These are phyloP conservation scores for Pythium aristosporum DNA, from an alignment of 352 stramenopile species.

Conservation along the genomic window DNA sequence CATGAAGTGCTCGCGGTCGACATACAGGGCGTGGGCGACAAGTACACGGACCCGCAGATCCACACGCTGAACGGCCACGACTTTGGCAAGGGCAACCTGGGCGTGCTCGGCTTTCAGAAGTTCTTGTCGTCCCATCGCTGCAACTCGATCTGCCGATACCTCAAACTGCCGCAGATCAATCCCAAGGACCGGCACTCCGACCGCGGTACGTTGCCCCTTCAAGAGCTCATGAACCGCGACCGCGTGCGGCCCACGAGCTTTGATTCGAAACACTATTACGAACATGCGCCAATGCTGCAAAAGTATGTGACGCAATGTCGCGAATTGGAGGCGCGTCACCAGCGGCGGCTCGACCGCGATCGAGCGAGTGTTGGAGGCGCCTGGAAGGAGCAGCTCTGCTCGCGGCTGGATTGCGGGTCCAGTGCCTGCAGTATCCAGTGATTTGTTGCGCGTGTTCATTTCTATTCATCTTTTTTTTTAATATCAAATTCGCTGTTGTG, in stretches of 20 bases:
- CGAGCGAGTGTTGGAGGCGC: neutral
- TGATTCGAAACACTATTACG: conserved; percentile 87
- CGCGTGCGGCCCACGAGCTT: conserved; percentile 68
- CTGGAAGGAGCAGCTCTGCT: conserved; percentile 20
- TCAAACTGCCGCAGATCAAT: conserved; percentile 81
- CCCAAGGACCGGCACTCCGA: conserved; percentile 77
- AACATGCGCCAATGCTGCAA: conserved; percentile 82
- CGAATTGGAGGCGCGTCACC: conserved; percentile 36
- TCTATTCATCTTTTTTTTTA: neutral
- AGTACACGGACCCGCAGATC: conserved; percentile 96
- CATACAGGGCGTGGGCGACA: conserved; percentile 94
- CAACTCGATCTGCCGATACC: conserved; percentile 87
- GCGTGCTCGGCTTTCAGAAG: conserved; percentile 81
- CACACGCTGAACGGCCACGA: conserved; percentile 86
- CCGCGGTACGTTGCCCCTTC: conserved; percentile 68
- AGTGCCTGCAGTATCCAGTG: conserved; percentile 24
- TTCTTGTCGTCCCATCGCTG: conserved; percentile 86
- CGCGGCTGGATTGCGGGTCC: neutral
- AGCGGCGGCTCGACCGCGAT: conserved; percentile 16
- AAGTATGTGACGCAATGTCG: conserved; percentile 82
- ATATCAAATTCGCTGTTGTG: neutral
- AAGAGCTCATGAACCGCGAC: conserved; percentile 81
- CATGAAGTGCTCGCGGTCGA: conserved; percentile 92
- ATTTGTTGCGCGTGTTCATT: neutral
- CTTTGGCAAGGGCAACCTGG: conserved; percentile 88